Conservation (phyloP, 2,329 filamentous ascomycete genomes). For the Calonectria crousiana region DNA sequence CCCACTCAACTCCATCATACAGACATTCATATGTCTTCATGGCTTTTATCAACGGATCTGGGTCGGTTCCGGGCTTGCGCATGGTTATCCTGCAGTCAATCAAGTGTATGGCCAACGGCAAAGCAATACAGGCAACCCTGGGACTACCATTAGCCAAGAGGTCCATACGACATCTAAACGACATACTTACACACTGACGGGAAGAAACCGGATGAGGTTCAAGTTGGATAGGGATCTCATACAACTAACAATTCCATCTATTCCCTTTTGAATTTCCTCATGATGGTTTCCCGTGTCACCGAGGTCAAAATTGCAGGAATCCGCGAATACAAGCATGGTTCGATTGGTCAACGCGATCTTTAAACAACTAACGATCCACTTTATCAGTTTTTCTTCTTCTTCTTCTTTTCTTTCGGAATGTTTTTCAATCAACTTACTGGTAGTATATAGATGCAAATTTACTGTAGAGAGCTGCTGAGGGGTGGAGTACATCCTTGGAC, state of each 20-base stretch:
- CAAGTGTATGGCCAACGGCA: background rate
- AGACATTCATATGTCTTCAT: conserved; percentile 2
- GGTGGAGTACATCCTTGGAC: background rate
- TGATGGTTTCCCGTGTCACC: background rate
- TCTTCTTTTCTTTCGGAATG: fast-evolving
- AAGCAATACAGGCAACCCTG: conserved; percentile 1
- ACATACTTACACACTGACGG: background rate
- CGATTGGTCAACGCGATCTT: background rate
- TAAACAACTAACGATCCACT: background rate
- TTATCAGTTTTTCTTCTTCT: background rate
- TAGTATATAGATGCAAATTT: background rate
- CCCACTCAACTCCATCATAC: background rate
- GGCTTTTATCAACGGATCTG: background rate
- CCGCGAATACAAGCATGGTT: background rate
- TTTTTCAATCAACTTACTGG: background rate
- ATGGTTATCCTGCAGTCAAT: conserved; percentile 3
- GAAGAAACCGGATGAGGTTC: background rate
- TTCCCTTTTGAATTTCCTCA: background rate
- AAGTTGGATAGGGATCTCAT: background rate
- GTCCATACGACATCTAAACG: too few relatives aligned
- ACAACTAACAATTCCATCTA: background rate
- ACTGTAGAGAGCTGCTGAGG: background rate
- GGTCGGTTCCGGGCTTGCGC: background rate
- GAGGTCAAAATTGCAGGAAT: background rate
- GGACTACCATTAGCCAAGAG: background rate